Conservation (phyloP, 164 flowering plant species). For the Stephania cephalantha region DNA sequence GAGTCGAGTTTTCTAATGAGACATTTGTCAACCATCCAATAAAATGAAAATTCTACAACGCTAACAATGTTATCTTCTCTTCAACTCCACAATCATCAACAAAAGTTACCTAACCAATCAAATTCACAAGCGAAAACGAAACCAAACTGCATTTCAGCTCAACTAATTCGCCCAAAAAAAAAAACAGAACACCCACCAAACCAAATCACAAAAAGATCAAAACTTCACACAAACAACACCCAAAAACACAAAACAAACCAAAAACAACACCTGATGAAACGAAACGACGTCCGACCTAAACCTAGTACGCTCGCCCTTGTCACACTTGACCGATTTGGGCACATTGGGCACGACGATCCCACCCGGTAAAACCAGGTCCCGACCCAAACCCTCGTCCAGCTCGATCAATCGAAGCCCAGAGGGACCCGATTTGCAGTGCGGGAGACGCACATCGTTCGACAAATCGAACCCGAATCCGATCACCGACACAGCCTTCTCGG, state of each 20-base stretch:
- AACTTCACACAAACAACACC: background rate
- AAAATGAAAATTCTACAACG: no score
- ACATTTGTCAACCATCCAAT: no score
- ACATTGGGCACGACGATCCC: conserved; percentile 59
- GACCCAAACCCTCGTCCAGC: conserved; percentile 29
- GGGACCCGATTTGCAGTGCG: conserved; percentile 54
- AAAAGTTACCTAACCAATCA: no score
- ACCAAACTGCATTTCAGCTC: no score
- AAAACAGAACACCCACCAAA: background rate
- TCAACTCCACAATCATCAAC: background rate
- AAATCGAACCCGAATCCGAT: conserved; percentile 78
- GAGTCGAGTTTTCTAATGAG: no score
- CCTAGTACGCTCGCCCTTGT: conserved; percentile 82
- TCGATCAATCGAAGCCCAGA: conserved; percentile 50
- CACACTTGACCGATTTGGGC: conserved; percentile 53
- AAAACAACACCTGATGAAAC: conserved; percentile 57
- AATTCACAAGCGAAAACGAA: no score
- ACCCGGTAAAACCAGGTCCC: conserved; percentile 61
- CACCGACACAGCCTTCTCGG: conserved; percentile 66
- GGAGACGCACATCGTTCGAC: conserved; percentile 42
- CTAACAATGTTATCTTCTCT: no score
- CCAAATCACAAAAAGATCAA: background rate
- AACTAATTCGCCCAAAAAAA: background rate
- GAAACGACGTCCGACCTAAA: conserved; percentile 76
- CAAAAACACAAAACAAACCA: background rate